Evolutionary conservation across 257 asterid species (phyloP).

Genomic region (Scutellaria galericulata): DNA sequence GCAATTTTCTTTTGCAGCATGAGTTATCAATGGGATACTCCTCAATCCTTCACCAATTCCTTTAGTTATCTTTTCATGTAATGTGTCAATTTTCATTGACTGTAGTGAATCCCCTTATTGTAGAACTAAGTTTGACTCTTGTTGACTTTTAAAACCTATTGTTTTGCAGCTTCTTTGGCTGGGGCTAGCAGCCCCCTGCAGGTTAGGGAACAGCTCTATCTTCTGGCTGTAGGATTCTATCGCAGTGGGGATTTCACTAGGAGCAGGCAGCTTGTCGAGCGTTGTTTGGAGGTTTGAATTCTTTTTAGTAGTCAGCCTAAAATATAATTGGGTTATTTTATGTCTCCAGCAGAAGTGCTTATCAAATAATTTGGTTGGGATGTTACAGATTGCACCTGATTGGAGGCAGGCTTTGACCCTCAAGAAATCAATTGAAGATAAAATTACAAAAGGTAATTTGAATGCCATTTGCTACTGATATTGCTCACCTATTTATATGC

Average conservation of each 20-base stretch:
- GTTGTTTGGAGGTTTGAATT: conserved; percentile 78
- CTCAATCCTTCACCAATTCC: neutral
- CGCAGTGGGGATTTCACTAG: conserved; percentile 78
- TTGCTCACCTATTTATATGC: neutral
- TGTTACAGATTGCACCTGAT: conserved; percentile 72
- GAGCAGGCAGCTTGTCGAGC: conserved; percentile 84
- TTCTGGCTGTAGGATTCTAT: conserved; percentile 83
- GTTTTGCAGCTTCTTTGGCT: conserved; percentile 70
- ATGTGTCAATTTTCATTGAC: neutral
- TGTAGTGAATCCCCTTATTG: neutral
- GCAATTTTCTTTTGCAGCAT: conserved; percentile 13
- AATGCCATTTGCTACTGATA: neutral
- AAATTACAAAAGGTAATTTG: conserved; percentile 70
- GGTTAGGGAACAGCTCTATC: conserved; percentile 73
- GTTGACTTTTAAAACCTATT: conserved; percentile 36
- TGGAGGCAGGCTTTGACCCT: conserved; percentile 90
- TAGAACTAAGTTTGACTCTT: conserved; percentile 17
- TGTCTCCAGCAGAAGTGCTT: neutral
- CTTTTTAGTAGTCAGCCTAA: conserved; percentile 2
- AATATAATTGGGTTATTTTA: neutral
- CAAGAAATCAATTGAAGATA: conserved; percentile 85
- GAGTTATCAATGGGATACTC: conserved; percentile 4
- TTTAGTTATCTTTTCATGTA: conserved; percentile 14
- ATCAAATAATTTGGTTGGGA: conserved; percentile 15
- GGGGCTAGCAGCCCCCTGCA: conserved; percentile 56